phyloP scores from a whole-genome alignment of 2,329 filamentous ascomycete species.

The Alternaria triticimaculans region DNA sequence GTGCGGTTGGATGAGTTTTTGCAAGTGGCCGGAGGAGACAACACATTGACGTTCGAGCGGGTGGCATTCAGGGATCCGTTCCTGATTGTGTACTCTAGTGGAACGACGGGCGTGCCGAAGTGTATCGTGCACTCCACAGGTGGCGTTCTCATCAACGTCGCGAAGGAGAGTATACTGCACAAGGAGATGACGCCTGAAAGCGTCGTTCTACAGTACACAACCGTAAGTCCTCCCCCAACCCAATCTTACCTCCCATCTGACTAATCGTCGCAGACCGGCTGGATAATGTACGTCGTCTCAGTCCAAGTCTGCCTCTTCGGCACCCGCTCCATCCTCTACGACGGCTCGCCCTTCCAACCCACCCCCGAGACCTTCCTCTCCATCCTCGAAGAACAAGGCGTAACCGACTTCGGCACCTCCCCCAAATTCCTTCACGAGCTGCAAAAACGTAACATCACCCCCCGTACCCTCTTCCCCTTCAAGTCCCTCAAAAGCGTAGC shows the following conservation, averaged over 20 bases:
- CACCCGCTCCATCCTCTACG: constrained; percentile 73
- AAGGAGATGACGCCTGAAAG: constrained; percentile 53
- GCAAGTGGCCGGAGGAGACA: constrained; percentile 44
- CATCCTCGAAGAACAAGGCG: constrained; percentile 67
- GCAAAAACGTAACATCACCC: constrained; percentile 67
- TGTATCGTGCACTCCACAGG: constrained; percentile 83
- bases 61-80: constrained; percentile 77
- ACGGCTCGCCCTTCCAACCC: constrained; percentile 80
- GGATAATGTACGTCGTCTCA: constrained; percentile 84
- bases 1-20: constrained; percentile 54
- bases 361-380: constrained; percentile 68
- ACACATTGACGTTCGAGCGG: constrained; percentile 62
- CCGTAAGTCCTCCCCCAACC: constrained; percentile 38
- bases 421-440: constrained; percentile 80
- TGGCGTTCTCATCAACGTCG: constrained; percentile 64
- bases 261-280: constrained; percentile 50
- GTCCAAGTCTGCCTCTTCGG: constrained; percentile 67
- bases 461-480: constrained; percentile 68
- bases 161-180: constrained; percentile 68
- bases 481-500: constrained; percentile 66
- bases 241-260: neutral
- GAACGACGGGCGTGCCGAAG: constrained; percentile 83
- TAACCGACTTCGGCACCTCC: constrained; percentile 76
- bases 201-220: constrained; percentile 64
- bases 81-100: constrained; percentile 77